A percentile compares a stretch with the other conserved stretches of the same genome.
These are phyloP conservation scores for Boletellus deceptivus DNA, from an alignment of 1,284 basidiomycete species.

Conservation along the genomic window DNA sequence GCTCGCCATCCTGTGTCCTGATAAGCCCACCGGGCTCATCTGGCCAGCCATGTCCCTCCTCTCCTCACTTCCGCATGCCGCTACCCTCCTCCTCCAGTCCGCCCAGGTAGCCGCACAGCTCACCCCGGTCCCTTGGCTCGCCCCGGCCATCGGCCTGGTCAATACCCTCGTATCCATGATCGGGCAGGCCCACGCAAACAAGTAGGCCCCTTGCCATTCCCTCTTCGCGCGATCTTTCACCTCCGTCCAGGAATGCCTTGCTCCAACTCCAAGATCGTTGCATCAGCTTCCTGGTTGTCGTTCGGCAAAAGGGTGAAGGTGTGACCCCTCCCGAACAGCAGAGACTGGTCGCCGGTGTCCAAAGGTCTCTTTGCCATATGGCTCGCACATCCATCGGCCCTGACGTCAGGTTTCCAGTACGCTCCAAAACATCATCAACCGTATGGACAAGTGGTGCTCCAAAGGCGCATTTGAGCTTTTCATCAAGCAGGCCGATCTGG, in stretches of 20 bases:
- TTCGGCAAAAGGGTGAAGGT: constrained; percentile 20
- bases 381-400: not conserved
- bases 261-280: constrained; percentile 43
- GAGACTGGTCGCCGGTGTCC: constrained; percentile 18
- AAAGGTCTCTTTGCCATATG: constrained; percentile 16
- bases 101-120: constrained; percentile 47
- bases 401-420: constrained; percentile 32
- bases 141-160: constrained; percentile 40
- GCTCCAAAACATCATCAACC: constrained; percentile 36
- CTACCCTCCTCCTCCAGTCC: constrained; percentile 17
- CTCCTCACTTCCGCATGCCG: constrained; percentile 11
- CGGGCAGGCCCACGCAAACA: constrained; percentile 47
- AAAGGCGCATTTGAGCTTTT: constrained; percentile 40
- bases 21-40: not conserved
- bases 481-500: constrained; percentile 43
- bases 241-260: constrained; percentile 35
- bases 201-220: constrained; percentile 27
- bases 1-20: constrained; percentile 22
- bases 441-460: constrained; percentile 42
- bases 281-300: constrained; percentile 29
- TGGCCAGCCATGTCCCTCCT: constrained; percentile 21
- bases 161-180: constrained; percentile 44
- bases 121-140: constrained; percentile 48
- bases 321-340: constrained; percentile 25
- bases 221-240: constrained; percentile 6